Evolutionary conservation across 2,329 filamentous ascomycete species (phyloP), one percentile per base, ranked within the genome.

Genomic region (Cladosporium colombiae): DNA sequence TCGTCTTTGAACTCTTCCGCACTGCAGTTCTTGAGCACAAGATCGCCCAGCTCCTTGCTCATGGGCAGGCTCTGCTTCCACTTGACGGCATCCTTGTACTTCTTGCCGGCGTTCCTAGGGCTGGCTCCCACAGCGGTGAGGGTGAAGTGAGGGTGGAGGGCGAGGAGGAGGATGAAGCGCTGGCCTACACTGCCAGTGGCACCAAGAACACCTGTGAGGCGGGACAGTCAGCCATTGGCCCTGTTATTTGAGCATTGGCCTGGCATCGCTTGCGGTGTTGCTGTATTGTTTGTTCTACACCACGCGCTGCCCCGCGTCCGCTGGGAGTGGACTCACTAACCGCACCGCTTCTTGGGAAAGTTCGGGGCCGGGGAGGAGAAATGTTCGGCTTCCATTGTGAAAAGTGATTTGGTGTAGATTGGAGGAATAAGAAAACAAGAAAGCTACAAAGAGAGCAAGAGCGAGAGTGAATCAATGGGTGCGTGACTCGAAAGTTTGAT

Each of bases 111-210:
- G 11, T 93, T 97, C 66, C 92, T 88, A 66, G 91, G 88, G 21
- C 93, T 97, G 40, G 95, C 95, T 69, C 95, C 95, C 59, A 98
- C 87, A 66, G 93, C 93, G 70, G 95, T 90, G 66, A 98, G 88
- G 69, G 88, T 88, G 74, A 98, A 91, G 78, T 91, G 87, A 18
- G 94, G 93, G 81, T 98, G 94, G 64, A 92, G 86, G 53, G 91
- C 89, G 69, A 98, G 89, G 62, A 98, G 87, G 37, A 97, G 89
- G 77, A 98, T 95, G 79, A 98, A 98, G 74, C 95, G 89, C 81
- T 97, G 93, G 73, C 94, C 94, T 16, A 98, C 94, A 40, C 93
- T 96, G 76, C 95, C 95, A 35, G 94, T 98, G 80, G 90, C 92
- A 73, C 94, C 93, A 65, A 97, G 87, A 66, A 97, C 92, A 68